Evolutionary conservation across 805 yeast species (phyloP), one percentile per base, ranked within the genome.

Genomic region (Metschnikowia dekortorum): DNA sequence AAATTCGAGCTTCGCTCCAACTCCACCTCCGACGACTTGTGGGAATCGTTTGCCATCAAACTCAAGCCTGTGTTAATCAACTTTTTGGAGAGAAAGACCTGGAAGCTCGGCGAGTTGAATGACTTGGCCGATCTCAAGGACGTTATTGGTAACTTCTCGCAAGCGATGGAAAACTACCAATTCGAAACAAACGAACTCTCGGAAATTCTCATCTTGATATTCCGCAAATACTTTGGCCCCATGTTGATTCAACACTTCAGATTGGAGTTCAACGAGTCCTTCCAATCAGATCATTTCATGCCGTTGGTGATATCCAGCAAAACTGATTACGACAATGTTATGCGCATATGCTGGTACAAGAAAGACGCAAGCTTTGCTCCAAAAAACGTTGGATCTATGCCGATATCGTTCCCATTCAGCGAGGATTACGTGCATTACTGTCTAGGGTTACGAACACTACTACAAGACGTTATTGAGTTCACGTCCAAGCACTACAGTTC

Each of bases 371-470:
- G 70, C 1, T 73, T 72, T 59, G 78, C 80, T 1, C 76, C 75
- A 4, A 62, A 63, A 46, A 66, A 61, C 55, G 67, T 62, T 7
- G 80, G 80, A 51, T 85, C 89, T 2, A 74, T 82, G 53, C 81
- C 85, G 0, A 69, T 92, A 2, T 66, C 69, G 7, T 72, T 73
- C 47, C 97, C 98, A 13, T 94, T 92, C 62, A 88, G 96, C 47
- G 86, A 87, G 50, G 82, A 89, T 52, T 91, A 89, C 61, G 91
- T 96, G 28, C 85, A 89, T 69, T 82, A 89, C 32, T 92, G 97
- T 66, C 80, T 89, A 26, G 83, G 87, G 35, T 67, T 88, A 16
- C 76, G 89, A 48, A 77, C 82, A 14, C 81, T 87, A 37, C 76
- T 91, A 18, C 75, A 79, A 30, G 82, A 82, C 52, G 76, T 87